A percentile compares a stretch with the other conserved stretches of the same genome.
These are phyloP conservation scores for Clonostachys solani DNA, from an alignment of 2,329 filamentous ascomycete species.

Conservation along the genomic window DNA sequence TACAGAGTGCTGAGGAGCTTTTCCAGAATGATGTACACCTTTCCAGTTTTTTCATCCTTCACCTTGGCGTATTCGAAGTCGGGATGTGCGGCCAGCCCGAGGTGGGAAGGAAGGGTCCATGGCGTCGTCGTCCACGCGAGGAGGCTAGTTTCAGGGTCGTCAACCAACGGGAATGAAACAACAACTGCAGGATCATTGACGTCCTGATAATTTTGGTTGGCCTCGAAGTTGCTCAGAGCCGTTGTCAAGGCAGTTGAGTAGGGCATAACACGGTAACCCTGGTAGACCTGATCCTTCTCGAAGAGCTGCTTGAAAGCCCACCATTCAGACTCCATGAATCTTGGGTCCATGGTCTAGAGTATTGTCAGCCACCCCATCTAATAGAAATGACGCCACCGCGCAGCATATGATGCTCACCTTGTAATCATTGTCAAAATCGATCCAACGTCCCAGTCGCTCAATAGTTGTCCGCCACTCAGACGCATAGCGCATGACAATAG, in stretches of 20 bases:
- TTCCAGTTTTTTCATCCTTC: constrained; percentile 74
- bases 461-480: constrained; percentile 85
- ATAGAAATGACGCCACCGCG: no score
- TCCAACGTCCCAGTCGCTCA: constrained; percentile 88
- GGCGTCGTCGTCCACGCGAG: constrained; percentile 90
- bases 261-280: constrained; percentile 89
- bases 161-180: constrained; percentile 78
- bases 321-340: constrained; percentile 95
- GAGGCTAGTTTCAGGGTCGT: constrained; percentile 70
- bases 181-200: constrained; percentile 88
- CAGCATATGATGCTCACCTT: constrained; percentile 49
- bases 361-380: background rate
- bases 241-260: constrained; percentile 90
- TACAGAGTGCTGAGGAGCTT: constrained; percentile 78
- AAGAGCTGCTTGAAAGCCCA: constrained; percentile 95
- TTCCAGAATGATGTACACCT: constrained; percentile 82
- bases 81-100: constrained; percentile 72
- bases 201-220: constrained; percentile 92
- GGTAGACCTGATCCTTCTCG: constrained; percentile 85
- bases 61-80: constrained; percentile 88
- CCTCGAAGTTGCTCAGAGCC: constrained; percentile 87
- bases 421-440: constrained; percentile 97
- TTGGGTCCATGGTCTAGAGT: constrained; percentile 79
- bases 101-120: constrained; percentile 78
- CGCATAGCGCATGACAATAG: constrained; percentile 90